Conservation (phyloP, 2,329 filamentous ascomycete species). For the Nakataea oryzae region DNA sequence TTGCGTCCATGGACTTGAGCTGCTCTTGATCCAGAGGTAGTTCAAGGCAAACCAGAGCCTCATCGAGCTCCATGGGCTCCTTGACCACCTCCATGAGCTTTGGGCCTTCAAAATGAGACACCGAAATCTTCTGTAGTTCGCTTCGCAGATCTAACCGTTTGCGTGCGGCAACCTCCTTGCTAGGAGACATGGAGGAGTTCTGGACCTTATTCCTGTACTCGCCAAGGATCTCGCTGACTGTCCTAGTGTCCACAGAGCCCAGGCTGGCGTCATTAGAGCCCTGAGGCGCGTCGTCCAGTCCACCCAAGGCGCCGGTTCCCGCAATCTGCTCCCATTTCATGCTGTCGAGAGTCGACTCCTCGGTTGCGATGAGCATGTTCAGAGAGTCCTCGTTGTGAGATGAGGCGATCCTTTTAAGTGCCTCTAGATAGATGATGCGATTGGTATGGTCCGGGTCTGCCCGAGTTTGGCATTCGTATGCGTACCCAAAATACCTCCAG, state of each 20-base stretch:
- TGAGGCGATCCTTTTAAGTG: constrained; percentile 10
- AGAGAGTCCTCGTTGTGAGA: constrained; percentile 1
- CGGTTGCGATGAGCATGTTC: constrained; percentile 1
- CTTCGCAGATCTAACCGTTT: constrained; percentile 14
- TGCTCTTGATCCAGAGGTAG: neutral
- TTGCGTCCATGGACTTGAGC: neutral
- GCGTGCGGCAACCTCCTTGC: constrained; percentile 2
- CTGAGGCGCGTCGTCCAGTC: neutral
- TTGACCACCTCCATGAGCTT: constrained; percentile 8
- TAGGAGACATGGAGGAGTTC: constrained; percentile 3
- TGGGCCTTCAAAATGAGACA: neutral
- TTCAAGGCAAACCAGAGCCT: constrained; percentile 27
- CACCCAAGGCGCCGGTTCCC: neutral
- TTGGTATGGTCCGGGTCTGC: constrained; percentile 6
- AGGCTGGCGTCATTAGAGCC: neutral
- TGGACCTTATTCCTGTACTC: constrained; percentile 4
- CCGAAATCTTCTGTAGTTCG: constrained; percentile 2
- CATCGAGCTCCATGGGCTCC: constrained; percentile 17
- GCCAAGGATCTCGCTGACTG: neutral
- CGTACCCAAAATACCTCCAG: constrained; percentile 16
- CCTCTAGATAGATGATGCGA: constrained; percentile 9
- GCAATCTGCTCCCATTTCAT: neutral
- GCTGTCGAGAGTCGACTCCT: neutral
- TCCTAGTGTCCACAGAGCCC: neutral
- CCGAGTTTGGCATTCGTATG: constrained; percentile 12